Conservation (phyloP, 768 basidiomycete genomes). For the Baorangia bicolor region DNA sequence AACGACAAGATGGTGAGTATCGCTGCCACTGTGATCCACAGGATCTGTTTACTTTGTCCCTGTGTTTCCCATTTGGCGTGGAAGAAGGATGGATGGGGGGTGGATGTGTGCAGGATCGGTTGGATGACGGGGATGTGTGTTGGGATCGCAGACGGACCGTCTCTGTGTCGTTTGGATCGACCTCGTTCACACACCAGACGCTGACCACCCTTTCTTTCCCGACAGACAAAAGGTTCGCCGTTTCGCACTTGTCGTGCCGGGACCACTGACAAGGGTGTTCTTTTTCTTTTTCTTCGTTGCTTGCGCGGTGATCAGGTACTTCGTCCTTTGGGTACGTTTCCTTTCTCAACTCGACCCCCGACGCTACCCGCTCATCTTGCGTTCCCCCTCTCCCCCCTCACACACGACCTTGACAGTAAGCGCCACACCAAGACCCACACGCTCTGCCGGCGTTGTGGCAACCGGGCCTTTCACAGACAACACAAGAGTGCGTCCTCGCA, state of each 20-base stretch:
- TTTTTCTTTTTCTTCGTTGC: not conserved
- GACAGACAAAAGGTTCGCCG: constrained; percentile 83
- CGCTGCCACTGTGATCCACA: constrained; percentile 11
- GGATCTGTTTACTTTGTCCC: constrained; percentile 2
- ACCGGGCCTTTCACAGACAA: constrained; percentile 96
- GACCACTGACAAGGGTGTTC: constrained; percentile 13
- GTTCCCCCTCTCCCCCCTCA: not conserved
- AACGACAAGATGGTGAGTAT: constrained; percentile 48
- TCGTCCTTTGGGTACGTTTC: constrained; percentile 88
- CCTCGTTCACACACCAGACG: not conserved
- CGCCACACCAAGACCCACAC: constrained; percentile 97
- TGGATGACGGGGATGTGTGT: constrained; percentile 35
- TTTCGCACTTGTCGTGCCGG: not conserved
- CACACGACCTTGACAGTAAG: constrained; percentile 56
- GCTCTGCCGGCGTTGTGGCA: constrained; percentile 95
- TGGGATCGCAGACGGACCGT: not conserved
- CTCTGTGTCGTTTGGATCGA: not conserved
- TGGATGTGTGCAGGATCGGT: constrained; percentile 17
- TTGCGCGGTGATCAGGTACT: constrained; percentile 64
- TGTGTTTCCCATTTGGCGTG: not conserved
- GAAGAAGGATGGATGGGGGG: constrained; percentile 21
- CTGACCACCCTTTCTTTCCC: constrained; percentile 26
- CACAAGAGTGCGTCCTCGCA: constrained; percentile 78
- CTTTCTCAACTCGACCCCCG: not conserved
- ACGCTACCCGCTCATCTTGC: not conserved